phyloP scores from a whole-genome alignment of 305 asterid species.

The Rubia peregrina region DNA sequence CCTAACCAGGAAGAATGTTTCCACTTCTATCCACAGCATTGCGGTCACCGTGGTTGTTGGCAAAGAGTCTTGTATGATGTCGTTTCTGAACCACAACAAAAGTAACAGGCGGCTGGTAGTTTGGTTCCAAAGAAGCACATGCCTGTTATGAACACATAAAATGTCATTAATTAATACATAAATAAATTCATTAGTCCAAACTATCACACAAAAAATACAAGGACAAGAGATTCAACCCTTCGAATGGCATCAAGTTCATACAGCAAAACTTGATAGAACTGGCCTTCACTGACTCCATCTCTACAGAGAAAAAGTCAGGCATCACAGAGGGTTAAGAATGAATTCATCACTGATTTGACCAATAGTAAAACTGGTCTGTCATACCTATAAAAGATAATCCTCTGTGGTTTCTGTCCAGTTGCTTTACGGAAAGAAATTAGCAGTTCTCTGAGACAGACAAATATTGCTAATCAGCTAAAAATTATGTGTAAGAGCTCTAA shows the following conservation, averaged over 20 bases:
- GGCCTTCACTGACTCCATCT: constrained; percentile 99
- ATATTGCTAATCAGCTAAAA: constrained; percentile 10
- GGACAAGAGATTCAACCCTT: constrained; percentile 36
- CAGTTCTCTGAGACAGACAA: constrained; percentile 55
- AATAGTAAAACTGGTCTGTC: background rate
- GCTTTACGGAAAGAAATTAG: constrained; percentile 88
- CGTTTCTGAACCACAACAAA: constrained; percentile 94
- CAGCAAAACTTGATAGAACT: constrained; percentile 84
- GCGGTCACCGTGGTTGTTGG: constrained; percentile 62
- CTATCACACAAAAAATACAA: background rate
- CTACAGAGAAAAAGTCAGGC: constrained; percentile 25
- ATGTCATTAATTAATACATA: background rate
- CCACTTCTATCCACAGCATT: constrained; percentile 68
- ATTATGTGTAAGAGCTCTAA: background rate
- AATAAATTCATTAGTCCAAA: background rate
- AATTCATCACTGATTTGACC: background rate
- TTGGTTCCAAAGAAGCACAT: constrained; percentile 75
- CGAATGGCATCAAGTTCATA: constrained; percentile 93
- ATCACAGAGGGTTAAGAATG: background rate
- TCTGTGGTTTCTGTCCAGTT: constrained; percentile 81
- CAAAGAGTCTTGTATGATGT: constrained; percentile 80
- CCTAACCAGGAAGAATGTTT: constrained; percentile 41
- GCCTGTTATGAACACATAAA: constrained; percentile 37
- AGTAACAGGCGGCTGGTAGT: constrained; percentile 83
- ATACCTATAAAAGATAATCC: constrained; percentile 91